Evolutionary conservation across 1,284 basidiomycete species (phyloP), one percentile per base, ranked within the genome.

Genomic region (Moesziomyces aphidis): DNA sequence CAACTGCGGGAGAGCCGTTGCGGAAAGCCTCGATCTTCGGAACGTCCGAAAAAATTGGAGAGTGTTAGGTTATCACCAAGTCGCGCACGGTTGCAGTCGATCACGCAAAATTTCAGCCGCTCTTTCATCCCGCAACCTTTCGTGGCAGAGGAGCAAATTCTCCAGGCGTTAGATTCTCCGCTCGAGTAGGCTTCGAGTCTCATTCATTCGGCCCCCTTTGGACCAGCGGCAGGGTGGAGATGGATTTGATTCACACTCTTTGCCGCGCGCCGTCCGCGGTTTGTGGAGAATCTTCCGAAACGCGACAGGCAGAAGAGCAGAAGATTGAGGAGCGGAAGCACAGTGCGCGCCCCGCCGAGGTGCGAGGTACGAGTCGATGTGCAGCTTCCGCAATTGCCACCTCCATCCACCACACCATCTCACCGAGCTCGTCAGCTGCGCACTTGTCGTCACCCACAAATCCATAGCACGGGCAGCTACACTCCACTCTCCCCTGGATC

Each of bases 381-480:
- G 23, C 21, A 22, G 45, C n/a, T 21, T 17, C 1, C 9, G 21
- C n/a, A 9, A 4, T 48, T n/a, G 31, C 47, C 34, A 15, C n/a
- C 47, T 44, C 39, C 51, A 43, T 52, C 51, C 39, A 28, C 13
- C 36, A 51, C 22, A 15, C 22, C 39, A 22, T 52, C 23, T 15
- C 23, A 17, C 19, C 26, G 34, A 52, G 17, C 23, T 24, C 15
- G 15, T 21, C 13, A 23, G 28, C 28, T 42, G 5, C 17, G n/a
- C 22, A 5, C 44, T 45, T 22, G 26, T 34, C 10, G 31, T 23
- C 7, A 22, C 39, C 19, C 39, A 42, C 19, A 5, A 36, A 17
- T 19, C 17, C 17, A 42, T 6, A 13, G 31, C 31, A 13, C 31
- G 31, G 31, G 13, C 31, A 4, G 11, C 10, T 3, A 13, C 34